These are phyloP conservation scores for Macrophomina pseudophaseolina DNA, from an alignment of 2,329 filamentous ascomycete genomes.

Conservation along the genomic window DNA sequence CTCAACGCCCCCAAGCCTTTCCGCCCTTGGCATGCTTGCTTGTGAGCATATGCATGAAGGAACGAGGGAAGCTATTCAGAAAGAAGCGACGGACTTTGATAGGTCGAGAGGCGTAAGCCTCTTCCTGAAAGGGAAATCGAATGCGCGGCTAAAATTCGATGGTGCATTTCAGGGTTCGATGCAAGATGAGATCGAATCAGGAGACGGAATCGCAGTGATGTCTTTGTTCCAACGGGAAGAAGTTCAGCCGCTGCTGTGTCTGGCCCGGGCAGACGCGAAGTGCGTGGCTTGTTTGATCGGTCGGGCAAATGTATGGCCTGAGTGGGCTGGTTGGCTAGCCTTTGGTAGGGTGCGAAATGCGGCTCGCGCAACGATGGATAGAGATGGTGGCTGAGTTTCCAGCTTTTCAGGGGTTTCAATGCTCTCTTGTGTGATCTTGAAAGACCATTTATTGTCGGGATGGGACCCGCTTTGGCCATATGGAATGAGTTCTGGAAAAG, in stretches of 20 bases:
- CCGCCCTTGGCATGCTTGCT: neutral
- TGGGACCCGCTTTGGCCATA: too few relatives aligned
- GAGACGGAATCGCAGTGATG: neutral
- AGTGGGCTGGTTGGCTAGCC: too few relatives aligned
- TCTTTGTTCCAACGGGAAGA: neutral
- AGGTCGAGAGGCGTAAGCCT: neutral
- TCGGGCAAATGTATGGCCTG: slow-evolving; percentile 7
- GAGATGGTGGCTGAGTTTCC: neutral
- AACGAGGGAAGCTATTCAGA: neutral
- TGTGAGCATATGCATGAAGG: neutral
- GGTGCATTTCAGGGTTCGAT: neutral
- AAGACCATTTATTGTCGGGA: too few relatives aligned
- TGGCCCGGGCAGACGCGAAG: too few relatives aligned
- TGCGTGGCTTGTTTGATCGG: neutral
- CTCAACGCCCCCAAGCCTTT: neutral
- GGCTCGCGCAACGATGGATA: neutral
- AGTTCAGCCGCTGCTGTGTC: neutral
- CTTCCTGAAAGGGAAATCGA: neutral
- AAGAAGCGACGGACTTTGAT: neutral
- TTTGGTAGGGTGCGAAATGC: too few relatives aligned
- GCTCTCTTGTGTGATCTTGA: too few relatives aligned
- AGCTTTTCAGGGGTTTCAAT: neutral
- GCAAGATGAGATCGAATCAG: too few relatives aligned
- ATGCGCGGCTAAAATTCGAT: neutral
- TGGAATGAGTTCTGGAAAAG: too few relatives aligned